phyloP scores from a whole-genome alignment of 352 stramenopile species.

The Globisporangium barbulae region DNA sequence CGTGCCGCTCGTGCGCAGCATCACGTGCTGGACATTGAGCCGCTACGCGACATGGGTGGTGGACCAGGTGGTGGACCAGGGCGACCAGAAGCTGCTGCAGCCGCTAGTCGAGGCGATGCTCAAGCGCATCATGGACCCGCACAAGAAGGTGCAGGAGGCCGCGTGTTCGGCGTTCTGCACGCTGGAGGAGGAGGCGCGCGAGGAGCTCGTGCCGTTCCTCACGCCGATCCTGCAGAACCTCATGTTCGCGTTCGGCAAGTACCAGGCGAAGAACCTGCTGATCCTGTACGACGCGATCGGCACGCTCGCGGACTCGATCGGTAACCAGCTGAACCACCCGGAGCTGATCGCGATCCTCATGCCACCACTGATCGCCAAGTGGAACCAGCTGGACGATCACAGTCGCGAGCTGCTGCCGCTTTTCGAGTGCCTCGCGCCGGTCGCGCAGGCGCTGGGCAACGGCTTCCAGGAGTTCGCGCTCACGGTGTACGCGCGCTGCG shows the following conservation, averaged over 20 bases:
- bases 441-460: conserved; percentile 78
- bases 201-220: conserved; percentile 93
- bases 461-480: conserved; percentile 88
- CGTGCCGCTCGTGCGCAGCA: conserved; percentile 90
- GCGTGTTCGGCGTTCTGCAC: conserved; percentile 94
- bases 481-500: conserved; percentile 76
- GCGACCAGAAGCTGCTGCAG: conserved; percentile 80
- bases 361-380: conserved; percentile 92
- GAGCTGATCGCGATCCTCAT: conserved; percentile 92
- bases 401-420: conserved; percentile 83
- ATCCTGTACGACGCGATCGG: conserved; percentile 96
- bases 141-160: conserved; percentile 95
- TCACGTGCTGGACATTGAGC: conserved; percentile 94
- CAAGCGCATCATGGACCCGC: conserved; percentile 84
- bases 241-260: conserved; percentile 91
- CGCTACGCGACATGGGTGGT: conserved; percentile 92
- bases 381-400: conserved; percentile 80
- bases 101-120: conserved; percentile 87
- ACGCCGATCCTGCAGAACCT: conserved; percentile 91
- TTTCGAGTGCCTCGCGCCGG: conserved; percentile 88
- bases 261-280: conserved; percentile 93
- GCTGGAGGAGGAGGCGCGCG: conserved; percentile 91
- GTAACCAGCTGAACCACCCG: conserved; percentile 89
- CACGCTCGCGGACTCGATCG: conserved; percentile 93
- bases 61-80: conserved; percentile 91